Conservation (phyloP, 176 grass and related monocot genomes). For the Cenchrus purpureus region DNA sequence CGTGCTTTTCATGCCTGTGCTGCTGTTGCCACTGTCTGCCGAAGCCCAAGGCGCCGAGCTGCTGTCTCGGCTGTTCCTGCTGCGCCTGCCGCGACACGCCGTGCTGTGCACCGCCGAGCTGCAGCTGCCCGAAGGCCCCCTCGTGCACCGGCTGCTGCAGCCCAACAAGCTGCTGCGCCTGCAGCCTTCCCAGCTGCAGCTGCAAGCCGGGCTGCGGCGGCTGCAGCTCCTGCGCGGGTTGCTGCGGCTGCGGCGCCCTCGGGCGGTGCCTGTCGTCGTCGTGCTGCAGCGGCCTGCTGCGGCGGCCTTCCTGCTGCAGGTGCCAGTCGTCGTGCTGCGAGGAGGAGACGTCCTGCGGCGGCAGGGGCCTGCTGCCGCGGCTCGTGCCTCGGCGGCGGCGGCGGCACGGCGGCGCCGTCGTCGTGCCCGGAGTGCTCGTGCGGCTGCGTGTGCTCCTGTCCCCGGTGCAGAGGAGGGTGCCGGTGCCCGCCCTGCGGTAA, state of each 20-base stretch:
- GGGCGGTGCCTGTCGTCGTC: conserved; percentile 34
- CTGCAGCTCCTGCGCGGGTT: conserved; percentile 38
- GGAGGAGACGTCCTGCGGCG: conserved; percentile 32
- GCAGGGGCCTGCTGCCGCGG: conserved; percentile 43
- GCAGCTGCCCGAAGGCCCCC: conserved; percentile 31
- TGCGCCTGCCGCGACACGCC: conserved; percentile 45
- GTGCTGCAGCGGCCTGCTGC: conserved; percentile 40
- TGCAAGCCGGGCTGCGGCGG: conserved; percentile 33
- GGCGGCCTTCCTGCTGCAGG: conserved; percentile 44
- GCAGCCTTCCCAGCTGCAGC: conserved; percentile 48
- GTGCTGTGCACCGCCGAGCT: conserved; percentile 46
- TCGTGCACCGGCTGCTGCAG: conserved; percentile 30
- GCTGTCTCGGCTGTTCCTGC: conserved; percentile 47
- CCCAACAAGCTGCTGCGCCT: conserved; percentile 30
- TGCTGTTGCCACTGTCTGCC: conserved; percentile 56
- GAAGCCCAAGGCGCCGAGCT: conserved; percentile 36
- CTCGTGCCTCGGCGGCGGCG: conserved; percentile 20
- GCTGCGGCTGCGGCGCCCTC: conserved; percentile 15
- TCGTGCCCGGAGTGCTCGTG: conserved; percentile 82
- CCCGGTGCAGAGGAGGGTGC: conserved; percentile 53
- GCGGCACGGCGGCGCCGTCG: conserved; percentile 18
- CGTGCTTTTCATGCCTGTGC: conserved; percentile 59
- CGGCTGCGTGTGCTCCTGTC: conserved; percentile 85
- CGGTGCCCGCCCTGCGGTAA: conserved; percentile 54
- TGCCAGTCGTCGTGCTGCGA: conserved; percentile 60